phyloP scores from a whole-genome alignment of 345 rosid species.

The Camelina sativa region DNA sequence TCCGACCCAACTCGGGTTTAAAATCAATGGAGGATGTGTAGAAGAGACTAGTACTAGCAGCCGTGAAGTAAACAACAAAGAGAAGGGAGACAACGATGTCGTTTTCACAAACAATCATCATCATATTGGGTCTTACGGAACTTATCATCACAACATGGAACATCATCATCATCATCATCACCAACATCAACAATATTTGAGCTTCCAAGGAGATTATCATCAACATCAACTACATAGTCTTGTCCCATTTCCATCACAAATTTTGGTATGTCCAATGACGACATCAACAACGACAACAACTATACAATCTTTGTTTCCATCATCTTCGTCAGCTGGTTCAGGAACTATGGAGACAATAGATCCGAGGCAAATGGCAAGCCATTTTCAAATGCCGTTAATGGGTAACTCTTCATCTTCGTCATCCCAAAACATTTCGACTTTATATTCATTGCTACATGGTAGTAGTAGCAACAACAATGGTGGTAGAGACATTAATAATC shows the following conservation, averaged over 20 bases:
- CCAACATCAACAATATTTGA: constrained; percentile 37
- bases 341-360: constrained; percentile 40
- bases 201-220: constrained; percentile 29
- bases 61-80: constrained; percentile 47
- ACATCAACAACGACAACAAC: constrained; percentile 33
- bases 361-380: constrained; percentile 54
- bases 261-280: constrained; percentile 52
- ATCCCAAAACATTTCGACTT: constrained; percentile 40
- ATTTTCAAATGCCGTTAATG: constrained; percentile 54
- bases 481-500: constrained; percentile 28
- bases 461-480: constrained; percentile 23
- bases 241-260: constrained; percentile 61
- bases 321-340: constrained; percentile 35
- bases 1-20: constrained; percentile 51
- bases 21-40: constrained; percentile 39
- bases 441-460: constrained; percentile 46
- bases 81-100: constrained; percentile 27
- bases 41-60: constrained; percentile 43
- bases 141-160: constrained; percentile 47
- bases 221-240: constrained; percentile 45
- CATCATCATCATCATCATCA: constrained; percentile 50
- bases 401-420: constrained; percentile 46
- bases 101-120: constrained; percentile 35
- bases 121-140: constrained; percentile 41
- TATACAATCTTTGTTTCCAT: constrained; percentile 51